Evolutionary conservation across 345 rosid species (phyloP), one percentile per base, ranked within the genome.

Genomic region (Gossypium bickii): DNA sequence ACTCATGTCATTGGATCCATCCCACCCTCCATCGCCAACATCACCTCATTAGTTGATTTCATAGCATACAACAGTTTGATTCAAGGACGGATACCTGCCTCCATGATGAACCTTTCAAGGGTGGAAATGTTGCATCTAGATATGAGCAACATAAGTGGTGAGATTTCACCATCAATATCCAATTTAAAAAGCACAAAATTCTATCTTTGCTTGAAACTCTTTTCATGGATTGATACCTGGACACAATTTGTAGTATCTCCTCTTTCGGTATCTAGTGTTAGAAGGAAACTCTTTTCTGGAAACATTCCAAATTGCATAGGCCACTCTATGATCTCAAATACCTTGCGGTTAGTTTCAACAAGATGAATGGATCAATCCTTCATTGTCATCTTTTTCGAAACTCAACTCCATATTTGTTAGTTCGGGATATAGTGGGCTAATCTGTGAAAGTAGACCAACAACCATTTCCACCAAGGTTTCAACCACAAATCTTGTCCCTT

Each of bases 31-130:
- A 12, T 81, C 17, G 44, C 24, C 15, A 81, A 77, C 58, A 48
- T 74, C 24, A 70, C 78, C 67, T 61, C 78, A 7, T 48, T 80
- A 16, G 7, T 27, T 22, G 7, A 51, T 18, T 72, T 80, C 62
- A 12, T 5, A n/a, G 78, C 80, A 7, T 45, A 12, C 9, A 38
- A 27, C 74, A 74, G 76, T 49, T 64, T 57, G 0, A 74, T 80
- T 63, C 70, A 74, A 44, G 83, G 83, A 2, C 9, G 4, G 4
- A 47, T 80, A 63, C 78, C 80, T 22, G 22, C 75, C 57, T 77
- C 78, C 24, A 25, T 77, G 67, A 43, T 58, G 53, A 74, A 80
- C 38, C 72, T 77, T 13, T 55, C 78, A 1, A 15, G 29, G 15
- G 2, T 74, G 57, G 75, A 74, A 56, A 9, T 0, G 0, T 45